Conservation (phyloP, 2,329 filamentous ascomycete species). For the Nemania sp. region DNA sequence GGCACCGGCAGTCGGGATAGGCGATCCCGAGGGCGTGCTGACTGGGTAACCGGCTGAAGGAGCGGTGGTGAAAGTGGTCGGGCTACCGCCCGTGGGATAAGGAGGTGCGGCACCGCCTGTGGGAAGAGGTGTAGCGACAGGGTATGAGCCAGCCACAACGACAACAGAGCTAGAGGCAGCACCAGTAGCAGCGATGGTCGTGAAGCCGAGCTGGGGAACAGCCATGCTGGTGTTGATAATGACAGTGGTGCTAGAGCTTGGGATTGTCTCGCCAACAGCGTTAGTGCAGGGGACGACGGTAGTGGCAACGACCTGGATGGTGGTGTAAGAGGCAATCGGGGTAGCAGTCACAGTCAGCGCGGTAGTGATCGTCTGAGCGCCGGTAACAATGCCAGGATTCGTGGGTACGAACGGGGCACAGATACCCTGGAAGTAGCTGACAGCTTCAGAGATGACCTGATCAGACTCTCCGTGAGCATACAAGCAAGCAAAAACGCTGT, state of each 20-base stretch:
- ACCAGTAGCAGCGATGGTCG: conserved; percentile 33
- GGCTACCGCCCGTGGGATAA: conserved; percentile 41
- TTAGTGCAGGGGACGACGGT: conserved; percentile 55
- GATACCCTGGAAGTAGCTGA: conserved; percentile 88
- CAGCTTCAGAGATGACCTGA: conserved; percentile 68
- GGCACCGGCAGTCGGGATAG: conserved; percentile 40
- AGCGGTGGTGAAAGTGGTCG: conserved; percentile 45
- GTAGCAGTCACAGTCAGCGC: conserved; percentile 58
- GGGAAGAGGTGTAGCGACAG: conserved; percentile 38
- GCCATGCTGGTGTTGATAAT: conserved; percentile 51
- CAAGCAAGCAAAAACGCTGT: conserved; percentile 80
- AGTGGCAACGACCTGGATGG: conserved; percentile 53
- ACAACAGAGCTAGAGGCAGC: conserved; percentile 46
- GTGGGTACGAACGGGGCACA: conserved; percentile 73
- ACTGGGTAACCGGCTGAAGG: conserved; percentile 40
- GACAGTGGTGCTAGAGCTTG: conserved; percentile 54
- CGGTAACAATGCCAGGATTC: conserved; percentile 86
- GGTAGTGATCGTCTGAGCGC: conserved; percentile 65
- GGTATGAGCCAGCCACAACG: conserved; percentile 46
- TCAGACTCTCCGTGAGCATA: conserved; percentile 72
- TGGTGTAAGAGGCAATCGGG: conserved; percentile 50
- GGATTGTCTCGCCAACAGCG: conserved; percentile 49
- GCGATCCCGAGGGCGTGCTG: conserved; percentile 21
- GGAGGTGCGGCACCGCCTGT: conserved; percentile 33
- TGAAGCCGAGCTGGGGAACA: conserved; percentile 47